A percentile compares a stretch with the other conserved stretches of the same genome.
Conservation (phyloP, 257 asterid species). For the Scutellaria barbata region DNA sequence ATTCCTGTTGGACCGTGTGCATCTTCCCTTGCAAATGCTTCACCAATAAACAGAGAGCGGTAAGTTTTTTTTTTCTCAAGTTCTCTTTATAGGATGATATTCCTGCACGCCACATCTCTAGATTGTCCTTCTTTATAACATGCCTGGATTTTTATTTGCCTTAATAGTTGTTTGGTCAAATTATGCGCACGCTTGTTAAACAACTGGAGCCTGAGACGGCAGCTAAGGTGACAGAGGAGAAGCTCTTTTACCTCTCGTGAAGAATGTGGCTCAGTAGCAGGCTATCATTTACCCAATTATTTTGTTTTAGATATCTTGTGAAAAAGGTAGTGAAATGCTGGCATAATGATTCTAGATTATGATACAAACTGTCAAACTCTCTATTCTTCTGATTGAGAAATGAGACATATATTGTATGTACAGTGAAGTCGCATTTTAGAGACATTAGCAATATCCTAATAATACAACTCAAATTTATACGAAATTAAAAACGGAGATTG, state of each 20-base stretch:
- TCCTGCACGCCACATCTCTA: neutral
- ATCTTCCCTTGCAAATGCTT: constrained; percentile 81
- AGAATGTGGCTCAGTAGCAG: constrained; percentile 60
- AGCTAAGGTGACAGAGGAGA: constrained; percentile 68
- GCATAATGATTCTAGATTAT: too few species aligned
- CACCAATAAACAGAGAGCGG: constrained; percentile 77
- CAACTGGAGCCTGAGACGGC: constrained; percentile 69
- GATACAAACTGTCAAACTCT: too few species aligned
- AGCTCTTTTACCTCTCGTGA: constrained; percentile 52
- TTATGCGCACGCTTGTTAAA: constrained; percentile 61
- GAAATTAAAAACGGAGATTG: too few species aligned
- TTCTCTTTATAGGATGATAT: neutral
- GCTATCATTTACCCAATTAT: constrained; percentile 35
- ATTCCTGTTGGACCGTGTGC: constrained; percentile 75
- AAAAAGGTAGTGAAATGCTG: neutral
- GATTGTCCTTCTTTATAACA: neutral
- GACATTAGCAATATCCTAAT: too few species aligned
- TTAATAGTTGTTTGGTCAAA: constrained; percentile 68
- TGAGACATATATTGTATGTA: too few species aligned
- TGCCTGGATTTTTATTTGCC: constrained; percentile 4
- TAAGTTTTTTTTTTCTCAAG: constrained; percentile 33
- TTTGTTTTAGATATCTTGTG: neutral
- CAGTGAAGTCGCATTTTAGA: too few species aligned
- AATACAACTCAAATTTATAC: too few species aligned
- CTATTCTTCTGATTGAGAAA: too few species aligned